phyloP scores from a whole-genome alignment of 345 rosid genomes.

The Angophora floribunda region DNA sequence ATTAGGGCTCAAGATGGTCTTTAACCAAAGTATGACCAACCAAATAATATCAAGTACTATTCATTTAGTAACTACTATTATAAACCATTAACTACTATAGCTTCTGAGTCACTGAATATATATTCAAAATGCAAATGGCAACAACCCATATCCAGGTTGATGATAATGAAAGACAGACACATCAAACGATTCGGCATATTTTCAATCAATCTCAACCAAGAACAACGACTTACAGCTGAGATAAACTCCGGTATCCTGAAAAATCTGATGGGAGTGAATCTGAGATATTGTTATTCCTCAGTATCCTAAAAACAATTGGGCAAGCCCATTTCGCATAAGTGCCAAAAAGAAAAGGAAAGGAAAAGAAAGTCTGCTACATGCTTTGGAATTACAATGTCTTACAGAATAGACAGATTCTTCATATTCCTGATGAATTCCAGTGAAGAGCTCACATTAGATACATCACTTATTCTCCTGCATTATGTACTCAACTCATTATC shows the following conservation, averaged over 20 bases:
- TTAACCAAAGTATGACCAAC: neutral
- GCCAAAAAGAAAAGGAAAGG: neutral
- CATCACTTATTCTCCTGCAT: conserved; percentile 23
- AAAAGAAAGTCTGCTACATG: neutral
- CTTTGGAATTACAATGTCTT: neutral
- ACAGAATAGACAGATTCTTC: conserved; percentile 28
- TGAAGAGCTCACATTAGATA: conserved; percentile 26
- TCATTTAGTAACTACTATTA: neutral
- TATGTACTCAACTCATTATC: neutral
- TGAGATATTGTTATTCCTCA: conserved; percentile 25
- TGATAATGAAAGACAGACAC: neutral
- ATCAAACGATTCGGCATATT: neutral
- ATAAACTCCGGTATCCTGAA: conserved; percentile 13
- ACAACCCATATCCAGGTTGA: neutral
- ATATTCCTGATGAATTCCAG: conserved; percentile 25
- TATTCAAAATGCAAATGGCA: neutral
- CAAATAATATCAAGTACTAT: neutral
- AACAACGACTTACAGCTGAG: neutral
- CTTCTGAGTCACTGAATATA: neutral
- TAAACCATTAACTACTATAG: neutral
- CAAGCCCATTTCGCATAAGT: neutral
- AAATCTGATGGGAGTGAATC: conserved; percentile 27
- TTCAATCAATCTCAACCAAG: neutral
- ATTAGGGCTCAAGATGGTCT: neutral
- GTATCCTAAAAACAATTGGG: conserved; percentile 6